Evolutionary conservation across 306 rosid species (phyloP).

Genomic region (Leucaena leucocephala): DNA sequence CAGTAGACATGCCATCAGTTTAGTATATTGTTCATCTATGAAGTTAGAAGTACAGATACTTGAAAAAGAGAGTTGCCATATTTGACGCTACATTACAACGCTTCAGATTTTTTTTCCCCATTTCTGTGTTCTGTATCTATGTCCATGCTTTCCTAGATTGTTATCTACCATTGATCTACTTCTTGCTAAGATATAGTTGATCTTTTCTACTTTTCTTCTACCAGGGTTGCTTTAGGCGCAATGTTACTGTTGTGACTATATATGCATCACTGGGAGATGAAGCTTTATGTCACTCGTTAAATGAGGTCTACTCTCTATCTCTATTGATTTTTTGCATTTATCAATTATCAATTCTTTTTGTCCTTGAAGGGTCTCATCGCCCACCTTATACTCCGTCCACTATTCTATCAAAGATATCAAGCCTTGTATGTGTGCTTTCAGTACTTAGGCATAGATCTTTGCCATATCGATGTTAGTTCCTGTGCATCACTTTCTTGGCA

Average conservation of each 20-base stretch:
- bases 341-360: neutral
- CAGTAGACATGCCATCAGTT: neutral
- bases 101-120: neutral
- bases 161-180: neutral
- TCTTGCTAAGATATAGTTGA: slow-evolving; percentile 6
- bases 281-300: slow-evolving; percentile 87
- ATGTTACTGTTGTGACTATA: slow-evolving; percentile 90
- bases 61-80: neutral
- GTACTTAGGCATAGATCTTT: neutral
- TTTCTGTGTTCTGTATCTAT: neutral
- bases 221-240: slow-evolving; percentile 93
- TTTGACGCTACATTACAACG: neutral
- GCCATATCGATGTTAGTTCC: neutral
- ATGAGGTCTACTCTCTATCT: slow-evolving; percentile 70
- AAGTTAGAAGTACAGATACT: neutral
- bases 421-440: neutral
- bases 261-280: slow-evolving; percentile 94
- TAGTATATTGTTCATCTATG: neutral
- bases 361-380: neutral
- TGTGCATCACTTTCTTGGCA: neutral
- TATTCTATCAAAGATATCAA: slow-evolving; percentile 2
- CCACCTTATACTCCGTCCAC: neutral
- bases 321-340: neutral
- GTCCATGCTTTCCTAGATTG: neutral
- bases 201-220: slow-evolving; percentile 25